phyloP scores from a whole-genome alignment of 148 eudicot genomes.

The Amaranthus palmeri region DNA sequence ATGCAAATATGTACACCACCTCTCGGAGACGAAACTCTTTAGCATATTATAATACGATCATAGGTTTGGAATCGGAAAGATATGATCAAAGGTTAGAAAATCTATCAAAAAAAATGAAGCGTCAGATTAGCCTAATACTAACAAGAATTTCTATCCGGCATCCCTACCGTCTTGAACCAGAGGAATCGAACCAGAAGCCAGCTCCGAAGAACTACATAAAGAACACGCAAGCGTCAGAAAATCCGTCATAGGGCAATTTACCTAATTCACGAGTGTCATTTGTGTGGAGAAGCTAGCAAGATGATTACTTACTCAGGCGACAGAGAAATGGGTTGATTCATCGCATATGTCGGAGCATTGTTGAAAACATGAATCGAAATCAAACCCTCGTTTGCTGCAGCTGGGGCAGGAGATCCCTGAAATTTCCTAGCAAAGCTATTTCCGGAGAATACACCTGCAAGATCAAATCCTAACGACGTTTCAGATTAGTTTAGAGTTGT shows the following conservation, averaged over 20 bases:
- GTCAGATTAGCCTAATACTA: constrained; percentile 4
- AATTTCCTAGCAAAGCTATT: constrained; percentile 23
- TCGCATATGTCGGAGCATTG: constrained; percentile 28
- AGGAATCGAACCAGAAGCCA: constrained; percentile 21
- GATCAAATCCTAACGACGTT: constrained; percentile 12
- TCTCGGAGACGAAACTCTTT: not conserved
- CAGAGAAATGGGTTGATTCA: constrained; percentile 23
- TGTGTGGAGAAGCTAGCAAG: not conserved
- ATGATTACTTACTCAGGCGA: constrained; percentile 31
- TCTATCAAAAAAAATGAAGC: constrained; percentile 12
- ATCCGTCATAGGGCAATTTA: not conserved
- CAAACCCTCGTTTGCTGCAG: constrained; percentile 35
- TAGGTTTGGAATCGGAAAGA: constrained; percentile 4
- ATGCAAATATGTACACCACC: constrained; percentile 21
- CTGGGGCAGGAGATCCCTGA: constrained; percentile 53
- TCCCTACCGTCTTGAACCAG: constrained; percentile 26
- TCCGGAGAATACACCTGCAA: constrained; percentile 44
- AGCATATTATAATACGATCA: constrained; percentile 20
- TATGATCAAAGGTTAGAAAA: constrained; percentile 8
- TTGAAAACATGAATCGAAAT: constrained; percentile 38
- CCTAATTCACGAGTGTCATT: not conserved
- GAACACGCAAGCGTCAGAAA: not conserved
- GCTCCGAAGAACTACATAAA: constrained; percentile 32
- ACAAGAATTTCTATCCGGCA: constrained; percentile 9
- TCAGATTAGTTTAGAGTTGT: constrained; percentile 7